Base-by-base conservation (phyloP, 495 filamentous ascomycete species). In the Penicillium soppii region DNA sequence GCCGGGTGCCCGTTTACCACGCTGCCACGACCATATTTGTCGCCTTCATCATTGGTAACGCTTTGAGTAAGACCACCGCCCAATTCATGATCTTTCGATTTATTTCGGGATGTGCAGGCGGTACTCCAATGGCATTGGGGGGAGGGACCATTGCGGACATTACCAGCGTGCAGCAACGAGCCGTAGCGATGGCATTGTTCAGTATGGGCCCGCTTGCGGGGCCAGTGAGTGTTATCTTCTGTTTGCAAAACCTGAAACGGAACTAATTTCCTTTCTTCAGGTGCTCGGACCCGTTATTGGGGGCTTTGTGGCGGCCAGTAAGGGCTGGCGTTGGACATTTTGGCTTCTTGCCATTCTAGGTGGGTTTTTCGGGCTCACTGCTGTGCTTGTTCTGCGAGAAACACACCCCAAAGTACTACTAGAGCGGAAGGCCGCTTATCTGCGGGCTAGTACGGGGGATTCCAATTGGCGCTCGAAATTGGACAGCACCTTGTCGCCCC, bases 341-440 rank as follows among this genome's bases (percentile, higher is more conserved):
- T 72, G 74, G 64, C 44, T 76, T 2, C 62, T 76, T 2, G 58
- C 71, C 0, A 76, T 82, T 27, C 47, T 77, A 6, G 63, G 65
- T 2, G 59, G 61, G 23, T 51, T 37, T 27, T 46, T 63, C 25
- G 37, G 37, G 16, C 8, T 70, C 22, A n/a, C 79, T n/a, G 73
- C 72, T 38, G 47, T 80, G 33, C 54, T 68, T 13, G 57, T 88
- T 7, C 73, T 81, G 16, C 80, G 79, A 44, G 90, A 95, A 66
- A 91, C 87, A 16, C 70, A 90, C 20, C 88, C 86, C 9, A 80
- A 77, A 36, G 84, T 91, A 13, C 68, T 95, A 15, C 71, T 95
- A 8, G 81, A 77, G 26, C 77, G 82, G 12, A 92, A 89, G 60
- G 87, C 87, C 2, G 68, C 67, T 9, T 65, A 72, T n/a, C 67